Evolutionary conservation across 2,329 filamentous ascomycete species (phyloP).

Genomic region (Lachnellula cervina): DNA sequence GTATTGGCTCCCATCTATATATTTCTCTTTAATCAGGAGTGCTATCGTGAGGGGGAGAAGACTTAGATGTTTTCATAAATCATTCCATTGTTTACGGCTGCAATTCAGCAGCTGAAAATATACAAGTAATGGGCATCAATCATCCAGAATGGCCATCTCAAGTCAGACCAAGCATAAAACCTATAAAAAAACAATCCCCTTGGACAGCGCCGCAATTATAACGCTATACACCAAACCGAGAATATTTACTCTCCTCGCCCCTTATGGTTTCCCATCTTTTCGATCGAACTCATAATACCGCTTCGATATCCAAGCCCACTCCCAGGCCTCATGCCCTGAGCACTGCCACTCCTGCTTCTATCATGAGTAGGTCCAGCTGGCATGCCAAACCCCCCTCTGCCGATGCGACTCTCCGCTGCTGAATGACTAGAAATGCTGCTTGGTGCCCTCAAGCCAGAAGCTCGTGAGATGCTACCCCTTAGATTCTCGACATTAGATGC

Average conservation of each 20-base stretch:
- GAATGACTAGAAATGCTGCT: constrained; percentile 38
- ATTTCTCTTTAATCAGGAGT: too few relatives aligned
- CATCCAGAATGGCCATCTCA: not conserved
- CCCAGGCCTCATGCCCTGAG: constrained; percentile 22
- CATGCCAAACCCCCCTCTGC: constrained; percentile 28
- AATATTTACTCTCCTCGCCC: constrained; percentile 22
- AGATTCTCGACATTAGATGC: constrained; percentile 42
- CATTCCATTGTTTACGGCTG: too few relatives aligned
- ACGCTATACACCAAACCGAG: not conserved
- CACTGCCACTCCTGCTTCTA: constrained; percentile 36
- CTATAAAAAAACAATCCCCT: not conserved
- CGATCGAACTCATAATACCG: constrained; percentile 79
- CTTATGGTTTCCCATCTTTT: constrained; percentile 71
- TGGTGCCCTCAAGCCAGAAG: constrained; percentile 58
- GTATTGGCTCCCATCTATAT: too few relatives aligned
- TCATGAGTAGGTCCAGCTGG: constrained; percentile 19
- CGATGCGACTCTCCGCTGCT: constrained; percentile 43
- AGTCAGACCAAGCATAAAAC: not conserved
- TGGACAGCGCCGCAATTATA: not conserved
- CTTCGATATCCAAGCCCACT: constrained; percentile 47
- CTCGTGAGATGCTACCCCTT: constrained; percentile 49
- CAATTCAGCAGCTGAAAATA: too few relatives aligned
- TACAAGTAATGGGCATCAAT: not conserved
- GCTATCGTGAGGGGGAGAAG: too few relatives aligned
- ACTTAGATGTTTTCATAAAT: too few relatives aligned